Evolutionary conservation across 176 grass and related monocot species (phyloP).

Genomic region (Oryza glumipatula): DNA sequence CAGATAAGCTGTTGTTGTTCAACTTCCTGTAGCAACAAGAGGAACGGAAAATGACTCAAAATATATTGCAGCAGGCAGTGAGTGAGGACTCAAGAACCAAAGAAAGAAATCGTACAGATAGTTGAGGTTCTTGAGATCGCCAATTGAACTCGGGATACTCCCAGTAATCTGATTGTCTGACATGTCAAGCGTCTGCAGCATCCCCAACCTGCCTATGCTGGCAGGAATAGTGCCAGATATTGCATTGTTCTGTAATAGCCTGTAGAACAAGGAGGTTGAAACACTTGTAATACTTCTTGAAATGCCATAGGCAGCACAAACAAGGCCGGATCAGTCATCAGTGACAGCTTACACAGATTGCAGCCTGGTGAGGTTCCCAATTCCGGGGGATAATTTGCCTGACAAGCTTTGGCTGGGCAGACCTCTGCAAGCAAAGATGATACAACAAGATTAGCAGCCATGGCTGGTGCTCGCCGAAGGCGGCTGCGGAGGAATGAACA

Average conservation of each 20-base stretch:
- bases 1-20: conserved; percentile 96
- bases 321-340: background rate
- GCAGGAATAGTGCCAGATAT: conserved; percentile 76
- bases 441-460: background rate
- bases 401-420: conserved; percentile 92
- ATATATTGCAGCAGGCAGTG: background rate
- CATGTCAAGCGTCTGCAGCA: conserved; percentile 85
- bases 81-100: background rate
- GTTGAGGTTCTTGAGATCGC: conserved; percentile 78
- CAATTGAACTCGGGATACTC: conserved; percentile 72
- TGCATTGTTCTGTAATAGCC: conserved; percentile 88
- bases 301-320: background rate
- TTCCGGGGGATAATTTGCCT: conserved; percentile 68
- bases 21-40: conserved; percentile 59
- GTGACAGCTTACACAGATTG: conserved; percentile 78
- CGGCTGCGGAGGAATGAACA: background rate
- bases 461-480: background rate
- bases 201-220: conserved; percentile 74
- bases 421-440: conserved; percentile 52
- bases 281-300: conserved; percentile 8
- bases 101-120: conserved; percentile 67
- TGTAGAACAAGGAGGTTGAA: conserved; percentile 41
- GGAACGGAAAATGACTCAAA: conserved; percentile 16
- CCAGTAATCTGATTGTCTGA: conserved; percentile 85
- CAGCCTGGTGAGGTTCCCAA: conserved; percentile 88